Conservation (phyloP, 2,329 filamentous ascomycete species). For the Colletotrichum kahawae region DNA sequence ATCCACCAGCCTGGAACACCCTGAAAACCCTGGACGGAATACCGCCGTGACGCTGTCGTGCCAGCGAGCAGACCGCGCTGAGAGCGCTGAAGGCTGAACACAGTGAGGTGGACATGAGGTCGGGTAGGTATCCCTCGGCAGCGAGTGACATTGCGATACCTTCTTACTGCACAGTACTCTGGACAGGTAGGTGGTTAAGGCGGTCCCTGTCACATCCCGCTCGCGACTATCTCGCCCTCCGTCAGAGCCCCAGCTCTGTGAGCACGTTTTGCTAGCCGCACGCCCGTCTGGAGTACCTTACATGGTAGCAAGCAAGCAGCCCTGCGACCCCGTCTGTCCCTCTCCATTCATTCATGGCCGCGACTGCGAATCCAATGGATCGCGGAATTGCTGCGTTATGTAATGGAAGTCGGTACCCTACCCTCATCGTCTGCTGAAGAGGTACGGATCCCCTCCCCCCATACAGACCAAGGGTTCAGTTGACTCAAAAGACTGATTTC, state of each 20-base stretch:
- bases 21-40: neutral
- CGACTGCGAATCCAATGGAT: neutral
- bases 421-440: neutral
- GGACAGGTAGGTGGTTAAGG: neutral
- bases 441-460: neutral
- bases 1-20: neutral
- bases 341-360: neutral
- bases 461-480: neutral
- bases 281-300: neutral
- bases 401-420: neutral
- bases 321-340: neutral
- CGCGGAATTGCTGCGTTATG: neutral
- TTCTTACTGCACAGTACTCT: neutral
- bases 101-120: too few species aligned
- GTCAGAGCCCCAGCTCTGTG: slow-evolving; percentile 14
- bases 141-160: neutral
- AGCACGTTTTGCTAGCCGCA: slow-evolving; percentile 18
- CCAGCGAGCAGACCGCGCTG: neutral
- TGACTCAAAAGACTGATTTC: neutral
- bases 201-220: slow-evolving; percentile 4
- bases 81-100: neutral
- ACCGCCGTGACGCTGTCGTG: neutral
- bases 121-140: neutral
- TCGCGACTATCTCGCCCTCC: slow-evolving; percentile 14
- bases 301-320: neutral